These are phyloP conservation scores for Colletotrichum melonis DNA, from an alignment of 2,329 filamentous ascomycete species.

Conservation along the genomic window DNA sequence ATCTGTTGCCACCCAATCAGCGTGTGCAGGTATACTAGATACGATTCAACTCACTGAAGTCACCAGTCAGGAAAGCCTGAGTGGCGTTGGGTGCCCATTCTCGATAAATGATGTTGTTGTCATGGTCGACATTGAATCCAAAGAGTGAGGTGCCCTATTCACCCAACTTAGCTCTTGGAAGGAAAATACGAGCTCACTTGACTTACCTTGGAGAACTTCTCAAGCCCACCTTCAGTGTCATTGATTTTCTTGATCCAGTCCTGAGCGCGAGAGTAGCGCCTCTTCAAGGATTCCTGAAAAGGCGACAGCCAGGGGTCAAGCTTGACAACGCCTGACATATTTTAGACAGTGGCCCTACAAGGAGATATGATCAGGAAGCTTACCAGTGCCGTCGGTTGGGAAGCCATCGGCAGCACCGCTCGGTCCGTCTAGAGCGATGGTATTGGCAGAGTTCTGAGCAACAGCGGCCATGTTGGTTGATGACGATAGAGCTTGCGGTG, in stretches of 20 bases:
- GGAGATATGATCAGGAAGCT: slow-evolving; percentile 38
- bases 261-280: slow-evolving; percentile 82
- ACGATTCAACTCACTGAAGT: slow-evolving; percentile 78
- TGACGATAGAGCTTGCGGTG: neutral
- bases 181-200: neutral
- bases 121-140: slow-evolving; percentile 83
- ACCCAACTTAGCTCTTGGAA: neutral
- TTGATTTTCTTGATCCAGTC: slow-evolving; percentile 89
- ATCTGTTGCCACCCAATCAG: slow-evolving; percentile 61
- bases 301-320: slow-evolving; percentile 92
- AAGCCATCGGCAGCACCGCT: slow-evolving; percentile 59
- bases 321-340: slow-evolving; percentile 77
- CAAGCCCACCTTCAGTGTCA: slow-evolving; percentile 85
- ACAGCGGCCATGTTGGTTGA: slow-evolving; percentile 25
- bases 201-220: slow-evolving; percentile 88
- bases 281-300: slow-evolving; percentile 81
- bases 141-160: slow-evolving; percentile 84
- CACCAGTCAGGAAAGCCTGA: slow-evolving; percentile 87
- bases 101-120: slow-evolving; percentile 89
- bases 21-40: neutral
- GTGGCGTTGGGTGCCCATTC: slow-evolving; percentile 97
- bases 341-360: slow-evolving; percentile 15
- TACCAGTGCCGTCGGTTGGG: slow-evolving; percentile 80
- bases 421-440: slow-evolving; percentile 49
- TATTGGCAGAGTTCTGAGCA: slow-evolving; percentile 56